Evolutionary conservation across 331 rosid genomes (phyloP), one percentile per base, ranked within the genome.

Genomic region (Cydonia oblonga): DNA sequence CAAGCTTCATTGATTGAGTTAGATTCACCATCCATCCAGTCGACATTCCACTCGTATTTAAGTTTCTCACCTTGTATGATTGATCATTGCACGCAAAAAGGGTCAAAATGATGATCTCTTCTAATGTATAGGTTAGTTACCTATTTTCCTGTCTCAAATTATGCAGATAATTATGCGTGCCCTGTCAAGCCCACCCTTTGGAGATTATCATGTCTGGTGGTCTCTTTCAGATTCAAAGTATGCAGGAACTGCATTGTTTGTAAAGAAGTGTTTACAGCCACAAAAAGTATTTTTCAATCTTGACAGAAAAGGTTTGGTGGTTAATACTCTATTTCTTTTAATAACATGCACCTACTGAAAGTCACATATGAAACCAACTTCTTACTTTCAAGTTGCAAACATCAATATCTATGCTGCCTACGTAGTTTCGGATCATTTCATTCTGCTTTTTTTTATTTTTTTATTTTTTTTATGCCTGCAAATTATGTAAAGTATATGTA

Each of bases 221-320:
- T 93, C 97, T 82, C 96, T 93, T 51, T 88, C 97, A 52, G 98
- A 91, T 72, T 93, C 97, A n/a, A 93, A 93, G 83, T 93, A 93
- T 80, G 97, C 98, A 33, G 98, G 98, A 59, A 93, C 98, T 72
- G 98, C 95, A 59, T 74, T 93, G 32, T n/a, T 93, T 51, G 85
- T 93, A 35, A 93, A 91, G 80, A 89, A 91, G 79, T 93, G 98
- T 83, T 91, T 78, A 77, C 87, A 86, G 77, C 92, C 96, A 56
- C 85, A 84, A 74, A 79, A 79, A 32, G 88, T 93, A 30, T 82
- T 84, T 80, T 91, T 93, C 84, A 91, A 93, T 82, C 96, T 93
- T 69, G 97, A 91, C 88, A 87, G 81, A 74, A 83, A 67, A 84
- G 96, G 98, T 93, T 86, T 56, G 74, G 24, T 68, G 70, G 19